Conservation (phyloP, 2,329 filamentous ascomycete genomes). For the Didymella sp. region DNA sequence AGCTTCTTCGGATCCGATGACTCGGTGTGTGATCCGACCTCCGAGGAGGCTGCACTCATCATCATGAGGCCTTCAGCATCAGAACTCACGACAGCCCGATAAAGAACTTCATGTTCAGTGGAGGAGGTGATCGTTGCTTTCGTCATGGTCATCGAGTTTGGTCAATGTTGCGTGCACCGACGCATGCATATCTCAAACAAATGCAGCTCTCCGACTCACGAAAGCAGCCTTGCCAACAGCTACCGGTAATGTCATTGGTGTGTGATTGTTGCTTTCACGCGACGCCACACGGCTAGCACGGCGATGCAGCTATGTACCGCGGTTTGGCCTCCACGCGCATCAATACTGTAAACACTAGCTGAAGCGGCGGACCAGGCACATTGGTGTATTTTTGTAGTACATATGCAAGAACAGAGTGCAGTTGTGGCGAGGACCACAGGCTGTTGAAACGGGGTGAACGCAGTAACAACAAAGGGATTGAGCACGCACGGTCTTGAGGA, state of each 20-base stretch:
- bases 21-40: not conserved
- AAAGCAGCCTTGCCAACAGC: not conserved
- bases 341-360: not conserved
- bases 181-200: not conserved
- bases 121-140: not conserved
- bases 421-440: slow-evolving; percentile 12
- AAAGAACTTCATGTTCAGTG: not conserved
- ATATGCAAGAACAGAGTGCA: slow-evolving; percentile 8
- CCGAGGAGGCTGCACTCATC: not conserved
- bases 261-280: not conserved
- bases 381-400: not conserved
- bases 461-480: slow-evolving; percentile 28
- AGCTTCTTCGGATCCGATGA: slow-evolving; percentile 1
- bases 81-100: not conserved
- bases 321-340: not conserved
- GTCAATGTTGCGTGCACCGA: not conserved
- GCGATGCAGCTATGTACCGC: not conserved
- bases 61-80: not conserved
- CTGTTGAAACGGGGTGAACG: slow-evolving; percentile 22
- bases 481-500: slow-evolving; percentile 14
- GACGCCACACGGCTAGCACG: not conserved
- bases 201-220: not conserved
- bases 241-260: not conserved
- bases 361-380: not conserved
- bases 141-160: not conserved